These are phyloP conservation scores for Bacterosira constricta DNA, from an alignment of 108 stramenopile genomes.

Conservation along the genomic window DNA sequence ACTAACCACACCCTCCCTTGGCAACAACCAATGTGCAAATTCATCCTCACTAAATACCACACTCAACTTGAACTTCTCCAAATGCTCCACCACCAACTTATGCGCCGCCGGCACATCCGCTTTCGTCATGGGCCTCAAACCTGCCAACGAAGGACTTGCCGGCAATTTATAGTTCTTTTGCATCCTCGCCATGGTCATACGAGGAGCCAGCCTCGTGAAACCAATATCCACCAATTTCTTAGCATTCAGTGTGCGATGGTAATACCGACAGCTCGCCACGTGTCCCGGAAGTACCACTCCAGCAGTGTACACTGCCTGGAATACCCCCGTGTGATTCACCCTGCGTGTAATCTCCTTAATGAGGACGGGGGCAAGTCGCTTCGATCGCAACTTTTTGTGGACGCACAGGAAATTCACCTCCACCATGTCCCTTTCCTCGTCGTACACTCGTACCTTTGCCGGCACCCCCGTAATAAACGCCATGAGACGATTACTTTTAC, in stretches of 20 bases:
- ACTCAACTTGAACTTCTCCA: constrained; percentile 82
- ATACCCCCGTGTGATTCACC: constrained; percentile 91
- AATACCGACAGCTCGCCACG: constrained; percentile 92
- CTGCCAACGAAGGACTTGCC: constrained; percentile 30
- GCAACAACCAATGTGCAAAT: constrained; percentile 95
- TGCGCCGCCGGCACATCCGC: constrained; percentile 85
- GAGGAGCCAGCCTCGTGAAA: constrained; percentile 82
- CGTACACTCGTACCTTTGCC: constrained; percentile 72
- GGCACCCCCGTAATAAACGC: constrained; percentile 97
- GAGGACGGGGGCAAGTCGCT: constrained; percentile 97
- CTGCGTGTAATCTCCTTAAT: constrained; percentile 99
- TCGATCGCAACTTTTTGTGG: constrained; percentile 96
- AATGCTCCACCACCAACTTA: constrained; percentile 75
- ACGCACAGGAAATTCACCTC: constrained; percentile 99
- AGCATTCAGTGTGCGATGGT: constrained; percentile 93
- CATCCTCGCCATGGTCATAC: constrained; percentile 97
- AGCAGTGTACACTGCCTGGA: constrained; percentile 99
- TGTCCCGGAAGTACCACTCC: constrained; percentile 96
- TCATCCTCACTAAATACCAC: constrained; percentile 89
- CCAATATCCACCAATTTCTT: constrained; percentile 96
- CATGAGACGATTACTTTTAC: constrained; percentile 81
- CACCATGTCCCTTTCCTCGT: constrained; percentile 63
- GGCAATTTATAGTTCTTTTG: constrained; percentile 89
- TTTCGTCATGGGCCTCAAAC: constrained; percentile 74
- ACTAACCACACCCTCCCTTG: constrained; percentile 89